These are phyloP conservation scores for Monosporascus sp. DNA, from an alignment of 2,329 filamentous ascomycete species.

Conservation along the genomic window DNA sequence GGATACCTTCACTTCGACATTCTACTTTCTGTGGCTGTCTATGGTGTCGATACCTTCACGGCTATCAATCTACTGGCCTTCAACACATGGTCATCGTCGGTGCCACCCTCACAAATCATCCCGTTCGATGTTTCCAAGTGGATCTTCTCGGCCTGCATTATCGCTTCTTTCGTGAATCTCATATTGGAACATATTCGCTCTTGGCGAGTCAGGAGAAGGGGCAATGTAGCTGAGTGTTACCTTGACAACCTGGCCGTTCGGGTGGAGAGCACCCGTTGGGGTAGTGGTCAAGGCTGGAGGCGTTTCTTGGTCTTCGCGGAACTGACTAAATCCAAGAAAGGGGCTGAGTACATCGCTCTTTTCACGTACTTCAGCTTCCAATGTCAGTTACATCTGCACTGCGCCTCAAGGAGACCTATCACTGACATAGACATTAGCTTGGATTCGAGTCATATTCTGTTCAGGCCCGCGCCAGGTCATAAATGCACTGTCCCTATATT, in stretches of 20 bases:
- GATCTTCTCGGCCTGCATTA: conserved; percentile 92
- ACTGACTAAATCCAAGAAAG: conserved; percentile 86
- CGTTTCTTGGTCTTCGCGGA: conserved; percentile 90
- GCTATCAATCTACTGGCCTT: conserved; percentile 87
- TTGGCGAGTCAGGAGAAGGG: conserved; percentile 72
- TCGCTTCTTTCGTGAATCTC: conserved; percentile 81
- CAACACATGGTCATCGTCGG: conserved; percentile 80
- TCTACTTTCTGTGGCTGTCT: conserved; percentile 74
- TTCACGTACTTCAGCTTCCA: conserved; percentile 82
- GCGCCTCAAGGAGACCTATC: neutral
- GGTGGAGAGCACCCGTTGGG: conserved; percentile 75
- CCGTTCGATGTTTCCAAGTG: conserved; percentile 77
- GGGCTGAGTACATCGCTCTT: conserved; percentile 81
- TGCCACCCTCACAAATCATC: conserved; percentile 66
- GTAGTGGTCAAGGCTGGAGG: conserved; percentile 72
- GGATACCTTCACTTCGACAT: conserved; percentile 78
- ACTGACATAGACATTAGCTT: conserved; percentile 48
- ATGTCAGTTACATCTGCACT: conserved; percentile 37
- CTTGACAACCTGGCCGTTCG: conserved; percentile 82
- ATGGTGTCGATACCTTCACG: conserved; percentile 86
- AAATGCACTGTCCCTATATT: conserved; percentile 83
- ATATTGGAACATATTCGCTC: conserved; percentile 76
- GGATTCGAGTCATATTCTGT: conserved; percentile 83
- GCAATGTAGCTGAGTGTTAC: conserved; percentile 86
- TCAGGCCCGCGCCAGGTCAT: conserved; percentile 88